Percentiles rank a stretch among this genome's conserved stretches.
Evolutionary conservation across 306 rosid species (phyloP).

Genomic region (Luffa acutangula): DNA sequence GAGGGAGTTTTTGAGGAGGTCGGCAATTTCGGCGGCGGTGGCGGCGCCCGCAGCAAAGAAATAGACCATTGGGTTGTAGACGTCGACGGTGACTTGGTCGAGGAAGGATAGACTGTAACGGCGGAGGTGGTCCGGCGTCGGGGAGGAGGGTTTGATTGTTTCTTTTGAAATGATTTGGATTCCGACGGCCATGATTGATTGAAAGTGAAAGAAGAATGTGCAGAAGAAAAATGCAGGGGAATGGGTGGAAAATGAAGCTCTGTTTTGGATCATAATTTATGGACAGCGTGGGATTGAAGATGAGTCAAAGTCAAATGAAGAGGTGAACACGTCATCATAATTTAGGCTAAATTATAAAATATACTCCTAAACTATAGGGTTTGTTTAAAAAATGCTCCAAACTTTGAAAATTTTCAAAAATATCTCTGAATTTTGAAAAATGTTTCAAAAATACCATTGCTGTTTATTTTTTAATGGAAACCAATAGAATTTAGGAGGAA

Average conservation of each 20-base stretch:
- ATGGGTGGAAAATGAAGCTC: background rate
- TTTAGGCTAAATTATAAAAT: too few relatives aligned
- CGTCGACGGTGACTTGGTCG: constrained; percentile 19
- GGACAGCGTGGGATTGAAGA: background rate
- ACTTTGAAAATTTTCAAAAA: too few relatives aligned
- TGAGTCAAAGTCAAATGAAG: background rate
- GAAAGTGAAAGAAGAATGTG: background rate
- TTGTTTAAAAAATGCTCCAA: too few relatives aligned
- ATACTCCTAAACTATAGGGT: too few relatives aligned
- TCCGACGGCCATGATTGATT: background rate
- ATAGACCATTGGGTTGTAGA: constrained; percentile 11
- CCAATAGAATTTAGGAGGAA: too few relatives aligned
- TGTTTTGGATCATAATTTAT: background rate
- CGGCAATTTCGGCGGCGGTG: background rate
- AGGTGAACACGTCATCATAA: background rate
- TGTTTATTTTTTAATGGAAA: too few relatives aligned
- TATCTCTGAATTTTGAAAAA: too few relatives aligned
- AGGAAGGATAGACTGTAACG: constrained; percentile 12
- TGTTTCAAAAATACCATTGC: too few relatives aligned
- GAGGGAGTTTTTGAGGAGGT: constrained; percentile 14
- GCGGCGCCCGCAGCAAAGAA: background rate
- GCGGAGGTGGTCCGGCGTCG: constrained; percentile 21
- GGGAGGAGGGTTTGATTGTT: constrained; percentile 20
- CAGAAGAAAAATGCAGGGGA: background rate
- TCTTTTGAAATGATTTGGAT: constrained; percentile 13